Conservation (phyloP, 2,329 filamentous ascomycete species). For the Aspergillus ochraceus region DNA sequence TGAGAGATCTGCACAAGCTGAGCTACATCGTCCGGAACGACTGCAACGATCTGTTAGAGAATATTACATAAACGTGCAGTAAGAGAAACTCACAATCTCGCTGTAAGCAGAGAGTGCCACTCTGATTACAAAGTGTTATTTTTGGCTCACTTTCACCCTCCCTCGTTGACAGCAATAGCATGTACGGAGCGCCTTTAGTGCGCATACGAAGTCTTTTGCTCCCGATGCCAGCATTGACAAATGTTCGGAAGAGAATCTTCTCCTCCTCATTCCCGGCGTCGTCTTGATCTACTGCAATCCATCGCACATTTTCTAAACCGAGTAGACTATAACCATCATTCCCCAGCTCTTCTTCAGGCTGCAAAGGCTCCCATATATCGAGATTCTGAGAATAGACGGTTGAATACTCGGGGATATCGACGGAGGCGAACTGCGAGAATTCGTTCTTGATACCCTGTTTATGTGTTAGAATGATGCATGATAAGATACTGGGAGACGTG, state of each 20-base stretch:
- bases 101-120: constrained; percentile 30
- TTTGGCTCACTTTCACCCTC: constrained; percentile 35
- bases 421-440: constrained; percentile 24
- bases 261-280: constrained; percentile 33
- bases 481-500: not conserved
- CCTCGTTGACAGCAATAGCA: constrained; percentile 30
- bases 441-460: constrained; percentile 29
- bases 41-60: constrained; percentile 9
- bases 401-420: constrained; percentile 28
- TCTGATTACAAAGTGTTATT: constrained; percentile 34
- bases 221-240: constrained; percentile 35
- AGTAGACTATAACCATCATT: constrained; percentile 15
- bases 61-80: not conserved
- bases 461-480: not conserved
- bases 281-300: constrained; percentile 31
- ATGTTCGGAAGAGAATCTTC: constrained; percentile 29
- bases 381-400: constrained; percentile 23
- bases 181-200: constrained; percentile 32
- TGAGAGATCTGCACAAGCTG: constrained; percentile 22
- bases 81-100: constrained; percentile 25
- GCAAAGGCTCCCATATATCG: constrained; percentile 31
- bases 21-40: constrained; percentile 21
- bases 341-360: constrained; percentile 27
- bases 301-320: constrained; percentile 26
- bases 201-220: constrained; percentile 31